Evolutionary conservation across 805 yeast genomes (phyloP).

Genomic region (Saccharomycopsis schoenii): DNA sequence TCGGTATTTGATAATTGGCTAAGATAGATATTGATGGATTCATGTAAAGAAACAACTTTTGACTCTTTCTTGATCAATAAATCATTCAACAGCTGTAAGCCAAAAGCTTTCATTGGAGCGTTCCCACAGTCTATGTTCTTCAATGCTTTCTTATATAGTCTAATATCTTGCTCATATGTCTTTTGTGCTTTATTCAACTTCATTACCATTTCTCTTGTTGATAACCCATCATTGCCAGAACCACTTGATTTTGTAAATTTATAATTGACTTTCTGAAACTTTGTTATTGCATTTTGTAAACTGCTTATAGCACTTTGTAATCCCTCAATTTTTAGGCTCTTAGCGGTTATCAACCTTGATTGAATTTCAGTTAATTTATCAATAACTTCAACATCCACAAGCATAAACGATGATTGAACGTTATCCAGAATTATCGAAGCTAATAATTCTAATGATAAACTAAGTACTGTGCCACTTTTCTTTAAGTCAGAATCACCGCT

Average conservation of each 20-base stretch:
- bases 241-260: not conserved
- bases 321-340: not conserved
- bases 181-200: conserved; percentile 11
- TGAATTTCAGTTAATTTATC: conserved; percentile 25
- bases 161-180: conserved; percentile 28
- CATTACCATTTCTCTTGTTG: conserved; percentile 9
- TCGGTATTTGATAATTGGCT: conserved; percentile 65
- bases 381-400: conserved; percentile 6
- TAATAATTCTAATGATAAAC: conserved; percentile 30
- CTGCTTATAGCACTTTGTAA: not conserved
- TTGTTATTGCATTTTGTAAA: not conserved
- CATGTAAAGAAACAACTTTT: conserved; percentile 39
- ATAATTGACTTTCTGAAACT: not conserved
- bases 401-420: conserved; percentile 14
- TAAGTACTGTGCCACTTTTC: conserved; percentile 24
- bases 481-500: conserved; percentile 18
- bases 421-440: conserved; percentile 29
- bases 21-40: conserved; percentile 53
- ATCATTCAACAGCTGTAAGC: conserved; percentile 53
- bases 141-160: conserved; percentile 47
- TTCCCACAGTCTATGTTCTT: conserved; percentile 63
- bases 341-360: conserved; percentile 12
- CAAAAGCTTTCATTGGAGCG: conserved; percentile 82
- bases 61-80: conserved; percentile 39
- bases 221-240: conserved; percentile 9